These are phyloP conservation scores for Osmozyma mogii DNA, from an alignment of 805 yeast species.

Conservation along the genomic window DNA sequence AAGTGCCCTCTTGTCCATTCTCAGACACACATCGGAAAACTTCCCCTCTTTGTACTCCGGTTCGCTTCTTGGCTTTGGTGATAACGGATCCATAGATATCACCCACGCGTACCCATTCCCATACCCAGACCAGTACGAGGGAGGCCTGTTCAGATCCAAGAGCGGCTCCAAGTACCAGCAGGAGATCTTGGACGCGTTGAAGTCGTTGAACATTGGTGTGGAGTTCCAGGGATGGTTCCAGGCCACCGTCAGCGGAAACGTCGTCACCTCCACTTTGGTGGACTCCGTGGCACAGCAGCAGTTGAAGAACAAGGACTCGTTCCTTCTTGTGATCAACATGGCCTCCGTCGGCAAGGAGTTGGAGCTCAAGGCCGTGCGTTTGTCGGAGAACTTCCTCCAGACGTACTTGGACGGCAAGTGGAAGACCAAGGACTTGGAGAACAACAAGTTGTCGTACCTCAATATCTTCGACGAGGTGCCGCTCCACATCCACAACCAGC, in stretches of 20 bases:
- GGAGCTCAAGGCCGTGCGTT: slow-evolving; percentile 60
- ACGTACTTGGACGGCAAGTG: slow-evolving; percentile 53
- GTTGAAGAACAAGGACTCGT: slow-evolving; percentile 44
- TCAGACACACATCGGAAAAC: slow-evolving; percentile 59
- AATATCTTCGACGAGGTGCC: slow-evolving; percentile 70
- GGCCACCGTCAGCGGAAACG: slow-evolving; percentile 60
- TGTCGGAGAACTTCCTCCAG: slow-evolving; percentile 53
- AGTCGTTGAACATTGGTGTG: slow-evolving; percentile 55
- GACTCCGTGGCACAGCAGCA: slow-evolving; percentile 67
- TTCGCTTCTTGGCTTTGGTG: slow-evolving; percentile 63
- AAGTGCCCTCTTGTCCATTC: slow-evolving; percentile 47
- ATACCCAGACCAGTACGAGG: slow-evolving; percentile 53
- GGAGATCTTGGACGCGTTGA: slow-evolving; percentile 56
- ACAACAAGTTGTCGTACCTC: slow-evolving; percentile 51
- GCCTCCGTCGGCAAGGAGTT: slow-evolving; percentile 59
- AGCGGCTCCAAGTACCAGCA: slow-evolving; percentile 62
- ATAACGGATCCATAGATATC: slow-evolving; percentile 39
- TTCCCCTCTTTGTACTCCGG: slow-evolving; percentile 61
- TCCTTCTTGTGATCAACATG: slow-evolving; percentile 62
- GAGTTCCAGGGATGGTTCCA: slow-evolving; percentile 80
- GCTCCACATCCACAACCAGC: slow-evolving; percentile 57
- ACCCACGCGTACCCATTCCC: slow-evolving; percentile 69
- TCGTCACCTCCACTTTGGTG: slow-evolving; percentile 55
- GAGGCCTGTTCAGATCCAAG: slow-evolving; percentile 52
- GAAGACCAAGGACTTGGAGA: slow-evolving; percentile 54